phyloP scores from a whole-genome alignment of 345 rosid genomes.

The Citrus inodora region DNA sequence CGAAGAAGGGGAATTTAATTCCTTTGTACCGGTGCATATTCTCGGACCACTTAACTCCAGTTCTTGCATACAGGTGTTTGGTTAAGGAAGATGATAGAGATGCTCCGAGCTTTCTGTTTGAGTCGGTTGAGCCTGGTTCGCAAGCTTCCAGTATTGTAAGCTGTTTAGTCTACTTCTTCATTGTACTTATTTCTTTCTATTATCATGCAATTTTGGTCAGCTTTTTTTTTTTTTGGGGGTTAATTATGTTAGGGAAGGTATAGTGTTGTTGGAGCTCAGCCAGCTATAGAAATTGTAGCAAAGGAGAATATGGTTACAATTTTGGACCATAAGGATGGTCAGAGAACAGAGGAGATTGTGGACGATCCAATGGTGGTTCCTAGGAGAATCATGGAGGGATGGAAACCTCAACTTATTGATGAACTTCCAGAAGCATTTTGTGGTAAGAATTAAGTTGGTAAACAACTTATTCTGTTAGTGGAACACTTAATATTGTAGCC shows the following conservation, averaged over 20 bases:
- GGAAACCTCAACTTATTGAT: slow-evolving; percentile 78
- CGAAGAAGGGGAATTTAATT: slow-evolving; percentile 70
- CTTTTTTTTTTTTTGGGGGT: not conserved
- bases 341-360: slow-evolving; percentile 63
- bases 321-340: slow-evolving; percentile 69
- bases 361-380: slow-evolving; percentile 96
- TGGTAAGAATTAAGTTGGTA: slow-evolving; percentile 36
- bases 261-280: slow-evolving; percentile 92
- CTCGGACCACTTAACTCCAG: slow-evolving; percentile 91
- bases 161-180: not conserved
- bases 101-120: slow-evolving; percentile 92
- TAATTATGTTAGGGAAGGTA: slow-evolving; percentile 60
- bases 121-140: slow-evolving; percentile 82
- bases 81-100: slow-evolving; percentile 95
- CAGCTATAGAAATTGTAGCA: slow-evolving; percentile 79
- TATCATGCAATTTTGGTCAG: not conserved
- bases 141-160: slow-evolving; percentile 63
- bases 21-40: slow-evolving; percentile 70
- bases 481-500: not conserved
- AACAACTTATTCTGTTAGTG: not conserved
- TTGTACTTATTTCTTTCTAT: not conserved
- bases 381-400: slow-evolving; percentile 67
- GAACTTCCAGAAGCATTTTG: slow-evolving; percentile 89
- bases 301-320: slow-evolving; percentile 79
- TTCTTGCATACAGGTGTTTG: slow-evolving; percentile 82